A percentile compares a stretch with the other conserved stretches of the same genome.
Evolutionary conservation across 768 basidiomycete genomes (phyloP).

Genomic region (Kwoniella pini): DNA sequence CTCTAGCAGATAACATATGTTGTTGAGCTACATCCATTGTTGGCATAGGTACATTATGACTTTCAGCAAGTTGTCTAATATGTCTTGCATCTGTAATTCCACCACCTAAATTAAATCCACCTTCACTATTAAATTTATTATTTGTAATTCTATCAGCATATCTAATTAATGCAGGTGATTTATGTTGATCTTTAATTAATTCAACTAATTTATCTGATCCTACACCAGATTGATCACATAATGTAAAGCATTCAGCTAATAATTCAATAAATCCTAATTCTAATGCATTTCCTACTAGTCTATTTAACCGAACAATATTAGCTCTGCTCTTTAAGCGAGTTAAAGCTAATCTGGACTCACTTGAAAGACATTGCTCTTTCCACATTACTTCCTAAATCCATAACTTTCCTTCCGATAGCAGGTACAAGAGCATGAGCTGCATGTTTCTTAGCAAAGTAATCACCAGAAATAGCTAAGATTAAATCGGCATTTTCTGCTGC

Average conservation of each 20-base stretch:
- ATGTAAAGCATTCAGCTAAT: conserved; percentile 77
- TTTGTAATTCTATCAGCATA: conserved; percentile 61
- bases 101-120: conserved; percentile 79
- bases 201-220: conserved; percentile 60
- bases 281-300: conserved; percentile 77
- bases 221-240: conserved; percentile 81
- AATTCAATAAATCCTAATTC: conserved; percentile 75
- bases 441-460: conserved; percentile 78
- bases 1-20: conserved; percentile 75
- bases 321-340: no score
- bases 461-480: conserved; percentile 75
- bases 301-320: conserved; percentile 44
- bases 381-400: conserved; percentile 80
- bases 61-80: conserved; percentile 68
- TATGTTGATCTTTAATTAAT: conserved; percentile 63
- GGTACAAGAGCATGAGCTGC: conserved; percentile 76
- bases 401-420: conserved; percentile 67
- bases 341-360: conserved; percentile 56
- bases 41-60: conserved; percentile 56
- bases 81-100: conserved; percentile 76
- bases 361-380: conserved; percentile 61
- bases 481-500: conserved; percentile 69
- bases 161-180: conserved; percentile 62
- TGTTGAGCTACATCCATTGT: conserved; percentile 63
- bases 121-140: conserved; percentile 71